Base-by-base conservation (phyloP, 257 asterid genomes). In the Lantana camara region DNA sequence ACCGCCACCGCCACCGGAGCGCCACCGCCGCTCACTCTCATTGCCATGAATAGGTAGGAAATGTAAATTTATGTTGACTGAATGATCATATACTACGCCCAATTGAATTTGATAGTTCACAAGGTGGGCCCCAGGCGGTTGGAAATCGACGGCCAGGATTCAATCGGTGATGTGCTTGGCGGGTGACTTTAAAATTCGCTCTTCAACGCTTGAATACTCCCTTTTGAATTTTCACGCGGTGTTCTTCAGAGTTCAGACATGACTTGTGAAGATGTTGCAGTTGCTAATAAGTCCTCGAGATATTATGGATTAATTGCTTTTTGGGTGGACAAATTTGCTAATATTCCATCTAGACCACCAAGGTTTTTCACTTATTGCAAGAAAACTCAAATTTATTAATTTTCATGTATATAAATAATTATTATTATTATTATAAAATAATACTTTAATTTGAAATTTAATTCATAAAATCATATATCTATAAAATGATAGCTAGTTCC, bases 1-100 rank as follows among this genome's bases (percentile, higher is more conserved):
- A 60, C 82, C 75, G 81, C 50, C 2, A 75, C 87, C 74, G 79
- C 86, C 41, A 56, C 73, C 68, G 55, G 69, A 52, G 79, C 67
- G 20, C 46, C 69, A 12, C 62, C 74, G 9, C 71, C 38, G 58
- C 53, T 68, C 73, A 54, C 60, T 34, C 49, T 72, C 69, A 70
- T 64, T 58, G 59, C 20, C 17, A 17, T 8, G 42, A 27, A n/a
- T 10, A 23, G 23, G 4, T 11, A 30, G 35, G 14, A 9, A 20
- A 5, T 9, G 7, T 9, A n/a, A 2, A 30, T 57, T 60, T 46
- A 54, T 12, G 50, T 60, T 55, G 73, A 54, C 35, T 53, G 45
- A n/a, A n/a, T n/a, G n/a, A n/a, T n/a, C n/a, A n/a, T n/a, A 16
- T 27, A 54, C 4, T 42, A 15, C 17, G 41, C 15, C 32, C 21